A percentile compares a stretch with the other conserved stretches of the same genome.
Conservation (phyloP, 2,329 filamentous ascomycete genomes). For the Macroventuria anomochaeta region DNA sequence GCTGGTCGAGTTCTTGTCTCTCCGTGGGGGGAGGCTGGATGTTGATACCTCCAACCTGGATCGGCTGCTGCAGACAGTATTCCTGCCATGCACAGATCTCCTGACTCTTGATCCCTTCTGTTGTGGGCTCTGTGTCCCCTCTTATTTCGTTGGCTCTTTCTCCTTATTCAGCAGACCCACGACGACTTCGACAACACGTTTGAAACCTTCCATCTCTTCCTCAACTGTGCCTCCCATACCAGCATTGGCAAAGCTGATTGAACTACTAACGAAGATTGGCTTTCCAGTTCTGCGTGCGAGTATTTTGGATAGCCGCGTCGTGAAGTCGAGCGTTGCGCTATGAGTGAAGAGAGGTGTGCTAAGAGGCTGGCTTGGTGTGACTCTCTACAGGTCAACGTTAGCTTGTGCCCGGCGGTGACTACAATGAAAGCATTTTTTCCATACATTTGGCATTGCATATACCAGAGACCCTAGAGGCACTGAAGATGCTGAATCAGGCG, state of each 20-base stretch:
- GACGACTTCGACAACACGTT: conserved; percentile 73
- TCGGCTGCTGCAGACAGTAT: not conserved
- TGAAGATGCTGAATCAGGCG: conserved; percentile 49
- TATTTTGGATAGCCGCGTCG: conserved; percentile 82
- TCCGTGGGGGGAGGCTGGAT: too few relatives aligned
- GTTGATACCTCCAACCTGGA: too few relatives aligned
- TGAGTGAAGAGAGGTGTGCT: conserved; percentile 80
- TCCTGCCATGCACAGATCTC: too few relatives aligned
- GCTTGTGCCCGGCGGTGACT: conserved; percentile 2
- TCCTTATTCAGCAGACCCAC: conserved; percentile 39
- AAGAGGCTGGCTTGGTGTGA: conserved; percentile 64
- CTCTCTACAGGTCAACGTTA: conserved; percentile 38
- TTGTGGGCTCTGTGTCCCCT: too few relatives aligned
- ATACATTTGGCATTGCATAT: conserved; percentile 89
- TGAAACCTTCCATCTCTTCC: conserved; percentile 92
- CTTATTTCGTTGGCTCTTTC: not conserved
- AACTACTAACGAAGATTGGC: conserved; percentile 91
- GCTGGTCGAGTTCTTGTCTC: too few relatives aligned
- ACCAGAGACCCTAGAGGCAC: conserved; percentile 82
- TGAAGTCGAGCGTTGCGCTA: conserved; percentile 82
- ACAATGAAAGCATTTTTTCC: conserved; percentile 19
- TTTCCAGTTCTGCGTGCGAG: conserved; percentile 74
- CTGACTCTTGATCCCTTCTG: too few relatives aligned
- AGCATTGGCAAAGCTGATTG: conserved; percentile 75
- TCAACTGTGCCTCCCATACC: conserved; percentile 82